phyloP scores from a whole-genome alignment of 2,329 filamentous ascomycete species.

The Aaosphaeria pasadenensis region DNA sequence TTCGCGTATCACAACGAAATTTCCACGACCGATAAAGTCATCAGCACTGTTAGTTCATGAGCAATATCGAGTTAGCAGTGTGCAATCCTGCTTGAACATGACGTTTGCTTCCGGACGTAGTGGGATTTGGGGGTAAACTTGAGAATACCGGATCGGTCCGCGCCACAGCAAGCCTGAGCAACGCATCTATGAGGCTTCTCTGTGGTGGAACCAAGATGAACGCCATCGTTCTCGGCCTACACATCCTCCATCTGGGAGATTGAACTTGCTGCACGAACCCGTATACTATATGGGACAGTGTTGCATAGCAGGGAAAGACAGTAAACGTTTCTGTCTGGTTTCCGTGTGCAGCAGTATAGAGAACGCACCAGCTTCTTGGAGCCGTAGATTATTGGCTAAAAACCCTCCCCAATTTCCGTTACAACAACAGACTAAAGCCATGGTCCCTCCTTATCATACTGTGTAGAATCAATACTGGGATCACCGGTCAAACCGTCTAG shows the following conservation, averaged over 20 bases:
- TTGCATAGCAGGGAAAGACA: not conserved
- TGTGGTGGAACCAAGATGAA: conserved; percentile 1
- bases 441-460: no score
- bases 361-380: not conserved
- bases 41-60: no score
- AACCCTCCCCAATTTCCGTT: no score
- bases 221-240: not conserved
- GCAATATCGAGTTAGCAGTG: no score
- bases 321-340: not conserved
- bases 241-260: not conserved
- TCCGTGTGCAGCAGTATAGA: not conserved
- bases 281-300: not conserved
- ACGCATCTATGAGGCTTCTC: not conserved
- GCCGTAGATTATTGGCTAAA: not conserved
- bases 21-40: no score
- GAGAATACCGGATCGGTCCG: conserved; percentile 3
- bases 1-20: no score
- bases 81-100: no score
- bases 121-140: no score
- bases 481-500: no score
- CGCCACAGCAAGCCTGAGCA: conserved; percentile 1
- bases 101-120: no score
- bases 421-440: no score
- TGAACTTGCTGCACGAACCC: not conserved
- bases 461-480: no score